Percentiles rank a stretch among this genome's conserved stretches.
Conservation (phyloP, 305 asterid genomes). For the Solanum hybrid region DNA sequence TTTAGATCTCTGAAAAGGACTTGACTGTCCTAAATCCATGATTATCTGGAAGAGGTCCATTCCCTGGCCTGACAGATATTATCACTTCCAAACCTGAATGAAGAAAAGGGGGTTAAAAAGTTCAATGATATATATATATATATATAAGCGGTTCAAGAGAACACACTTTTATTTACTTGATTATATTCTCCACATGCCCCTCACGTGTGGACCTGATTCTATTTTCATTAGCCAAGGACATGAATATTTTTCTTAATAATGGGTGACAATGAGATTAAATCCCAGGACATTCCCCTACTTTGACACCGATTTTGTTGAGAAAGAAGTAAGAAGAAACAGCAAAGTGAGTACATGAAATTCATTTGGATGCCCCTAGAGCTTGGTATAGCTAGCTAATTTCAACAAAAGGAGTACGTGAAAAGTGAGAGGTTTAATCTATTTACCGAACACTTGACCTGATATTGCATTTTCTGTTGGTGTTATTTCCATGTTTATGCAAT, state of each 20-base stretch:
- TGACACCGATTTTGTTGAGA: neutral
- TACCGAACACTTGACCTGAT: no score
- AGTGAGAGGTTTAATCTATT: neutral
- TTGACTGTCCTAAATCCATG: slow-evolving; percentile 53
- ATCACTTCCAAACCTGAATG: slow-evolving; percentile 67
- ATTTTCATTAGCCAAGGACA: neutral
- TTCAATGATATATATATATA: neutral
- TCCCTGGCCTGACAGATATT: slow-evolving; percentile 75
- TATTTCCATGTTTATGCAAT: no score
- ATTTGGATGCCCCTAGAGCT: neutral
- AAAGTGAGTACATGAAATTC: neutral
- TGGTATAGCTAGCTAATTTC: neutral
- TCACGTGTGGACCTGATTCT: neutral
- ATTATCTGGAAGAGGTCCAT: slow-evolving; percentile 70
- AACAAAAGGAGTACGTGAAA: neutral
- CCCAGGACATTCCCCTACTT: neutral
- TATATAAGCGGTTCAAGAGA: neutral
- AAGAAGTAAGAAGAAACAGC: neutral
- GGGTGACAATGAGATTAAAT: neutral
- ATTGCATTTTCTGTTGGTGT: no score
- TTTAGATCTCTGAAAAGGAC: slow-evolving; percentile 62
- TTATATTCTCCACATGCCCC: neutral
- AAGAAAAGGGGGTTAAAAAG: neutral
- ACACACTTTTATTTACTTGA: neutral
- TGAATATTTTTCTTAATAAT: neutral